These are phyloP conservation scores for Chlamydomonas sp. DNA, from an alignment of 139 green algal species.

Conservation along the genomic window DNA sequence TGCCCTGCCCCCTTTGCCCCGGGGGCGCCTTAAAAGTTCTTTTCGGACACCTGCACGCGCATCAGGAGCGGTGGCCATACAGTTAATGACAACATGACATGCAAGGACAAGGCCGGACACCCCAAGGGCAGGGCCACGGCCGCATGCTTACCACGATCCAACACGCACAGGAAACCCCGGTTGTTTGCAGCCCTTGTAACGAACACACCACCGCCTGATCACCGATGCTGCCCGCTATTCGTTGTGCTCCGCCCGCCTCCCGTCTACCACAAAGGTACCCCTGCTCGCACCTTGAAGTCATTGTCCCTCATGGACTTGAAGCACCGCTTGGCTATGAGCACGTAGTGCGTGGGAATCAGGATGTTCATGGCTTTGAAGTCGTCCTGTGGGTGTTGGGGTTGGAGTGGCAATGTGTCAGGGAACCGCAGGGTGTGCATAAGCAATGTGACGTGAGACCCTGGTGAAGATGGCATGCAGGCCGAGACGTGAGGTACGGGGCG, in stretches of 20 bases:
- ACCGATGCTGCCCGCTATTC: too few relatives aligned
- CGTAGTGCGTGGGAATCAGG: constrained; percentile 19
- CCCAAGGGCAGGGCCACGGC: not conserved
- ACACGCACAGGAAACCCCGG: too few relatives aligned
- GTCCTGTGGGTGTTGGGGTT: not conserved
- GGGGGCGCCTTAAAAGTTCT: constrained; percentile 1
- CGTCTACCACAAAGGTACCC: too few relatives aligned
- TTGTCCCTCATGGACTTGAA: constrained; percentile 36
- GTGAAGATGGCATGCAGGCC: too few relatives aligned
- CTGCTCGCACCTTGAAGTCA: constrained; percentile 34
- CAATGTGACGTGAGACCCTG: too few relatives aligned
- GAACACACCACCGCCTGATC: not conserved
- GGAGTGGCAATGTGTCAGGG: too few relatives aligned
- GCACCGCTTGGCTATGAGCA: constrained; percentile 4
- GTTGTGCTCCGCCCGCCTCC: too few relatives aligned
- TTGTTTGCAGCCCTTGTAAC: not conserved
- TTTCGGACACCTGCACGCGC: constrained; percentile 17
- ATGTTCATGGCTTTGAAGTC: constrained; percentile 29
- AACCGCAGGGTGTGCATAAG: too few relatives aligned
- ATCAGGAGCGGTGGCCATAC: not conserved
- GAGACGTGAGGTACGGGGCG: too few relatives aligned
- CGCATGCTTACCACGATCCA: not conserved
- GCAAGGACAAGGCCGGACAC: not conserved
- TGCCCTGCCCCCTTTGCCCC: too few relatives aligned
- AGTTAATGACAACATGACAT: not conserved